Conservation (phyloP, 441 rosid species). For the Aquilaria agallochum region DNA sequence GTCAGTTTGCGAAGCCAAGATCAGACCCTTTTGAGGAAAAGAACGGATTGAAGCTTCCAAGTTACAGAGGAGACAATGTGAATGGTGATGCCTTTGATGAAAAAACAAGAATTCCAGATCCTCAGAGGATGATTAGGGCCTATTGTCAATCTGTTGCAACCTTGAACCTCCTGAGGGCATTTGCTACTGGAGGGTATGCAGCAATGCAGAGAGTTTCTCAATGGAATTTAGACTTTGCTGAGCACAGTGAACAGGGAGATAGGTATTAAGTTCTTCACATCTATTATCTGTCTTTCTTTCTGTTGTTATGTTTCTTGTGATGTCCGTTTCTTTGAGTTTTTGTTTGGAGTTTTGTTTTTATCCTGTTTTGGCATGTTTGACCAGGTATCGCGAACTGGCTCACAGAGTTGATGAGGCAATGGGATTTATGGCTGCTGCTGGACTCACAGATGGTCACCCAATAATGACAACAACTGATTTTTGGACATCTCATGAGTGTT, state of each 20-base stretch:
- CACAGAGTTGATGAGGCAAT: conserved; percentile 91
- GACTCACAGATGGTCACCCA: conserved; percentile 83
- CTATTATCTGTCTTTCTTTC: neutral
- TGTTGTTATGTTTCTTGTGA: neutral
- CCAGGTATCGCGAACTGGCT: conserved; percentile 89
- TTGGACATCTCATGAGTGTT: conserved; percentile 96
- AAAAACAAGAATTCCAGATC: conserved; percentile 34
- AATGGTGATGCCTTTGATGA: conserved; percentile 37
- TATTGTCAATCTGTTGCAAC: conserved; percentile 56
- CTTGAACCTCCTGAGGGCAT: conserved; percentile 56
- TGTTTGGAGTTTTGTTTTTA: neutral
- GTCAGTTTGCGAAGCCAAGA: conserved; percentile 49
- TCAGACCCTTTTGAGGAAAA: conserved; percentile 50
- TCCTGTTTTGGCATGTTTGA: neutral
- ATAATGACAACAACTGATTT: conserved; percentile 87
- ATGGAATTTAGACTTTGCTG: conserved; percentile 61
- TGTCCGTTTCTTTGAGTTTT: neutral
- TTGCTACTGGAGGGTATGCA: conserved; percentile 60
- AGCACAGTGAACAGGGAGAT: conserved; percentile 56
- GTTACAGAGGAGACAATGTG: conserved; percentile 39
- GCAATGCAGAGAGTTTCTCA: conserved; percentile 61
- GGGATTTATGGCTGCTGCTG: conserved; percentile 94
- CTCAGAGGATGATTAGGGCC: conserved; percentile 62
- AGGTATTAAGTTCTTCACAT: conserved; percentile 21
- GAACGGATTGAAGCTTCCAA: conserved; percentile 43